A percentile compares a stretch with the other conserved stretches of the same genome.
phyloP scores from a whole-genome alignment of 192 early-diverging fungal genomes.

The Obelidium mucronatum region DNA sequence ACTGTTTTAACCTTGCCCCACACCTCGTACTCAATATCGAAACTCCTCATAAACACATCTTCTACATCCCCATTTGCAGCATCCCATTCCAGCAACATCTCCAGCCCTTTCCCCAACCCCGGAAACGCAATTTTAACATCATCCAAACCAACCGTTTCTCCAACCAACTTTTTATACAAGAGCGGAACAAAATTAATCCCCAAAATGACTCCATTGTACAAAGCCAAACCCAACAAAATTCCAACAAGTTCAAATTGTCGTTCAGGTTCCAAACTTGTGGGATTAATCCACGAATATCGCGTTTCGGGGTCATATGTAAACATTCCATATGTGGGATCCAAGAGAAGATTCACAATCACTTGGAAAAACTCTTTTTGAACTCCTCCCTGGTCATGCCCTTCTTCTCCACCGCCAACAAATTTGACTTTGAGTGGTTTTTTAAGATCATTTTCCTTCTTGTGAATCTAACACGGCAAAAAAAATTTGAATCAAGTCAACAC shows the following conservation, averaged over 20 bases:
- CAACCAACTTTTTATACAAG: slow-evolving; percentile 75
- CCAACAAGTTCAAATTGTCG: slow-evolving; percentile 85
- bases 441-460: slow-evolving; percentile 64
- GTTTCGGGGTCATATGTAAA: slow-evolving; percentile 75
- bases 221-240: slow-evolving; percentile 87
- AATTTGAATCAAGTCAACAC: too few species aligned
- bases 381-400: slow-evolving; percentile 95
- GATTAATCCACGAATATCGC: slow-evolving; percentile 79
- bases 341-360: slow-evolving; percentile 72
- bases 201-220: slow-evolving; percentile 87
- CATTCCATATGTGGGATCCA: slow-evolving; percentile 78
- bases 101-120: slow-evolving; percentile 74
- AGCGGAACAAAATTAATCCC: slow-evolving; percentile 75
- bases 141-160: slow-evolving; percentile 54
- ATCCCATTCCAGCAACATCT: slow-evolving; percentile 80
- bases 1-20: slow-evolving; percentile 59
- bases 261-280: slow-evolving; percentile 61
- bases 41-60: slow-evolving; percentile 83
- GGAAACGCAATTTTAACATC: slow-evolving; percentile 69
- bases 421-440: slow-evolving; percentile 86
- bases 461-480: slow-evolving; percentile 45
- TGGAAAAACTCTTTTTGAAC: slow-evolving; percentile 97
- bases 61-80: slow-evolving; percentile 69
- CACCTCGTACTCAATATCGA: slow-evolving; percentile 77
- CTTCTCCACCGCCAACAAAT: slow-evolving; percentile 89